These are phyloP conservation scores for Tympanopsis confertula DNA, from an alignment of 2,329 filamentous ascomycete genomes.

Conservation along the genomic window DNA sequence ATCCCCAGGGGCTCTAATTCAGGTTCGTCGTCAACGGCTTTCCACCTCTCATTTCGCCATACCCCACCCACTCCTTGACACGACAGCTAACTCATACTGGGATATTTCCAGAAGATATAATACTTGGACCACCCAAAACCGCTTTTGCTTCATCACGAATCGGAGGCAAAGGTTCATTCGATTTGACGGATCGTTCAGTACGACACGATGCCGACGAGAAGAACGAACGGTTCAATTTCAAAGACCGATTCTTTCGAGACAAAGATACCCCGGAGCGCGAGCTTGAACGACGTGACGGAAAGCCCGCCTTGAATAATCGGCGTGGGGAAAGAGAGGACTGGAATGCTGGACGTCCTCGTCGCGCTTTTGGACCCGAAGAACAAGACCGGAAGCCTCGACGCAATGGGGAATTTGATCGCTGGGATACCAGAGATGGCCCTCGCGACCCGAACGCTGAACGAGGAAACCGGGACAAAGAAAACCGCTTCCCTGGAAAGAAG, in stretches of 20 bases:
- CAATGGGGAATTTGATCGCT: not conserved
- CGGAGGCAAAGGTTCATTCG: constrained; percentile 11
- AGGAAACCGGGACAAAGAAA: constrained; percentile 23
- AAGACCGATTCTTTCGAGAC: constrained; percentile 24
- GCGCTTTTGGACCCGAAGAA: not conserved
- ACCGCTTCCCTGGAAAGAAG: constrained; percentile 18
- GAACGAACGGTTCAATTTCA: constrained; percentile 25
- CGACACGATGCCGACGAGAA: constrained; percentile 23
- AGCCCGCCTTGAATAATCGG: constrained; percentile 4
- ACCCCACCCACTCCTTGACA: constrained; percentile 6
- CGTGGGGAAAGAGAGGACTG: not conserved
- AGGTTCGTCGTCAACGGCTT: constrained; percentile 12
- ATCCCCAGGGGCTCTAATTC: not conserved
- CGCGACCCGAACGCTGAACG: not conserved
- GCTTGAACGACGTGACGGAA: constrained; percentile 5
- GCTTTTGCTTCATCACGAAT: constrained; percentile 45
- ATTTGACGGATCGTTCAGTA: constrained; percentile 20
- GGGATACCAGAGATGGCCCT: constrained; percentile 1
- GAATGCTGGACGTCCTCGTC: not conserved
- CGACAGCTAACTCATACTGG: constrained; percentile 9
- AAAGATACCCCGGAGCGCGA: constrained; percentile 14
- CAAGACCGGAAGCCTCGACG: not conserved
- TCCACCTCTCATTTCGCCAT: constrained; percentile 11
- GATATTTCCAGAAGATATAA: constrained; percentile 38
- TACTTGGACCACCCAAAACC: constrained; percentile 51